Conservation (phyloP, 192 early-diverging fungal species). For the Entophlyctis helioformis region DNA sequence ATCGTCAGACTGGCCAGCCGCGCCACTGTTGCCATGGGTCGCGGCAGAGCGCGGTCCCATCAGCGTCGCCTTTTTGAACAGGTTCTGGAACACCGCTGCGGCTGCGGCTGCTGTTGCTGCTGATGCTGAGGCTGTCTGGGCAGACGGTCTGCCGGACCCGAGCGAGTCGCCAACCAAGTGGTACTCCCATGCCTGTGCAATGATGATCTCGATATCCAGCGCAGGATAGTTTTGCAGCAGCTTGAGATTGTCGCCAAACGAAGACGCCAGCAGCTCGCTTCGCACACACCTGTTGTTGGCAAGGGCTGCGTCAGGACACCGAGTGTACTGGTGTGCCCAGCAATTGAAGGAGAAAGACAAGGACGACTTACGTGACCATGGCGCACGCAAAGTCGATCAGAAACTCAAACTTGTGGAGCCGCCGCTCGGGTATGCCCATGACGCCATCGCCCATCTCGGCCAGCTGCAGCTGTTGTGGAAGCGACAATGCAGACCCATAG, state of each 20-base stretch:
- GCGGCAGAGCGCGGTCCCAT: no score
- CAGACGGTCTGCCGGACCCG: no score
- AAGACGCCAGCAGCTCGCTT: slow-evolving; percentile 34
- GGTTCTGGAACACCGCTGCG: no score
- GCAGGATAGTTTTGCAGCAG: slow-evolving; percentile 54
- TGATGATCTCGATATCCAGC: slow-evolving; percentile 28
- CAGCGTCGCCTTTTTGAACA: no score
- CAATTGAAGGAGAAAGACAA: no score
- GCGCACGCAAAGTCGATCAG: slow-evolving; percentile 62
- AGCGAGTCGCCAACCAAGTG: no score
- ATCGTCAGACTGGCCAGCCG: no score
- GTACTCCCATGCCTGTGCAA: slow-evolving; percentile 22
- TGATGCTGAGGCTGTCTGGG: no score
- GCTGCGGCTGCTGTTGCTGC: no score
- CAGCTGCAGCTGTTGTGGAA: not conserved
- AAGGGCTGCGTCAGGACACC: not conserved
- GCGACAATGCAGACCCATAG: no score
- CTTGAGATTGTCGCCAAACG: slow-evolving; percentile 50
- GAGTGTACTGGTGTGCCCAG: no score
- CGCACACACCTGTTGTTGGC: slow-evolving; percentile 27
- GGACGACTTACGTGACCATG: slow-evolving; percentile 43
- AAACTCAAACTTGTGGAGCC: slow-evolving; percentile 59
- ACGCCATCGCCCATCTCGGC: not conserved
- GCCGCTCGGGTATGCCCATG: slow-evolving; percentile 7
- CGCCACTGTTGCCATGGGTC: no score